phyloP scores from a whole-genome alignment of 2,329 filamentous ascomycete genomes.

The Periconia sp. region DNA sequence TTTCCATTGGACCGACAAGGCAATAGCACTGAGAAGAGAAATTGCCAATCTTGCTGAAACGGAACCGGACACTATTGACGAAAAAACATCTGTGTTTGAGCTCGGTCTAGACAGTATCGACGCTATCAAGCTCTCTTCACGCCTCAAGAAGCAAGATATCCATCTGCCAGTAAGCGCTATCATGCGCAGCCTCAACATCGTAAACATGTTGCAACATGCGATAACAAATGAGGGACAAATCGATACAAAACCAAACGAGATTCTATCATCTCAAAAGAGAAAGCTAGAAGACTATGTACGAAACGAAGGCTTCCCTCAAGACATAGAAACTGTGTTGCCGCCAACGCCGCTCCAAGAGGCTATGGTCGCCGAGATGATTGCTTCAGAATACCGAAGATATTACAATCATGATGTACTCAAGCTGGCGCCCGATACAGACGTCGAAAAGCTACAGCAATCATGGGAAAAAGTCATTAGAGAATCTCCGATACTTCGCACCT shows the following conservation, averaged over 20 bases:
- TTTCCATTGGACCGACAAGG: constrained; percentile 63
- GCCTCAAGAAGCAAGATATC: constrained; percentile 64
- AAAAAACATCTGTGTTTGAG: constrained; percentile 70
- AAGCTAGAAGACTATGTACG: constrained; percentile 45
- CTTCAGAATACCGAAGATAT: constrained; percentile 73
- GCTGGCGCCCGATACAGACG: constrained; percentile 57
- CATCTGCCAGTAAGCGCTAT: constrained; percentile 72
- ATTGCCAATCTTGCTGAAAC: constrained; percentile 65
- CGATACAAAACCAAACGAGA: constrained; percentile 6
- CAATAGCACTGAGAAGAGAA: constrained; percentile 59
- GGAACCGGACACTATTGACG: constrained; percentile 54
- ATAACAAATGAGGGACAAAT: constrained; percentile 4
- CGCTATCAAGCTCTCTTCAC: constrained; percentile 78
- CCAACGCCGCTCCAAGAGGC: constrained; percentile 83
- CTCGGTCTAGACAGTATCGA: constrained; percentile 92
- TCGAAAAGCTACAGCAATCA: constrained; percentile 59
- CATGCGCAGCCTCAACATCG: constrained; percentile 70
- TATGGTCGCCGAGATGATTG: constrained; percentile 80
- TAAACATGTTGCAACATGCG: constrained; percentile 54
- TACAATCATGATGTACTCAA: constrained; percentile 82
- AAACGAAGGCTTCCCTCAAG: constrained; percentile 35
- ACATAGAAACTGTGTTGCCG: constrained; percentile 66
- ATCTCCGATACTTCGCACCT: constrained; percentile 74
- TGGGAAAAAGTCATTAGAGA: constrained; percentile 62
- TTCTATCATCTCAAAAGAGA: constrained; percentile 21